Percentiles rank a stretch among this genome's conserved stretches.
These are phyloP conservation scores for Mucor velutinosus DNA, from an alignment of 371 early-diverging fungal genomes.

Conservation along the genomic window DNA sequence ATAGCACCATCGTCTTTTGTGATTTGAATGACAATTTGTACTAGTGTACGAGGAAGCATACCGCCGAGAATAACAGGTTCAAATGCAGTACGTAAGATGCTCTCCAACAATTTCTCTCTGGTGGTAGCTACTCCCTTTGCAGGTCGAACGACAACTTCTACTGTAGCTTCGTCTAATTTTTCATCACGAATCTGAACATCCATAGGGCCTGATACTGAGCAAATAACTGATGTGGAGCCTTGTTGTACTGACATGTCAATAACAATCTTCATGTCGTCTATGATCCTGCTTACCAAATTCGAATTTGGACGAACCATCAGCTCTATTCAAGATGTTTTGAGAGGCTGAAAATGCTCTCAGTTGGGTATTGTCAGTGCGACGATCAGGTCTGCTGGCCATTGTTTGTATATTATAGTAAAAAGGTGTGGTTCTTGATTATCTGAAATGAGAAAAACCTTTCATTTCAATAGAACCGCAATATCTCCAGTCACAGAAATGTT, in stretches of 20 bases:
- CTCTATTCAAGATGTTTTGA: slow-evolving; percentile 67
- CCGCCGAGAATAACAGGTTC: slow-evolving; percentile 76
- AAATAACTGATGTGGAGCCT: slow-evolving; percentile 78
- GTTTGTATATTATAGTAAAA: neutral
- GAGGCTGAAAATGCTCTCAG: slow-evolving; percentile 63
- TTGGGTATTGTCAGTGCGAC: slow-evolving; percentile 43
- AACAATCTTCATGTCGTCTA: neutral
- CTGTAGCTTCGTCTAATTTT: slow-evolving; percentile 80
- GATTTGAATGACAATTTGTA: slow-evolving; percentile 85
- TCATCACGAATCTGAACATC: slow-evolving; percentile 87
- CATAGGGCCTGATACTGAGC: slow-evolving; percentile 86
- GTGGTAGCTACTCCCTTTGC: slow-evolving; percentile 67
- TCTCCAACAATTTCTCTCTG: slow-evolving; percentile 75
- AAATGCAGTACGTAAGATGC: slow-evolving; percentile 67
- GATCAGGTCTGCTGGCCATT: slow-evolving; percentile 42
- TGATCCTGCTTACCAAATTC: slow-evolving; percentile 56
- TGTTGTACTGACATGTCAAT: neutral
- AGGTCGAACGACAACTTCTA: slow-evolving; percentile 82
- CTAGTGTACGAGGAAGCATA: slow-evolving; percentile 87
- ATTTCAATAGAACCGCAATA: neutral
- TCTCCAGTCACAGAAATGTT: neutral
- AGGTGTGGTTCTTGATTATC: neutral
- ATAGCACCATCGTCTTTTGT: slow-evolving; percentile 86
- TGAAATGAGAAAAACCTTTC: neutral
- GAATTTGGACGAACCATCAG: slow-evolving; percentile 87